Conservation (phyloP, 805 yeast species). For the Candida easanensis region DNA sequence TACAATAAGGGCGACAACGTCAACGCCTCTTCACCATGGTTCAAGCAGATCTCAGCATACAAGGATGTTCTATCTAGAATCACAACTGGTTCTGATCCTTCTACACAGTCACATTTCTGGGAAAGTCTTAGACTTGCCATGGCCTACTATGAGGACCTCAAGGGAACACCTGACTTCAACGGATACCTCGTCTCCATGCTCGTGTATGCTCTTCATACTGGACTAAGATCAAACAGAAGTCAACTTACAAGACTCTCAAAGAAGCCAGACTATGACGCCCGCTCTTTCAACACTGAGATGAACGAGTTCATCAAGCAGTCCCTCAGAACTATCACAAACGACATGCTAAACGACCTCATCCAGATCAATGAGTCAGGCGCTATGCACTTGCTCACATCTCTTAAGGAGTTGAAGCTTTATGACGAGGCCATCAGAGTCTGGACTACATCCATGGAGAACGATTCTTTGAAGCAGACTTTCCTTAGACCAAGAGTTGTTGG, state of each 20-base stretch:
- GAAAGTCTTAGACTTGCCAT: slow-evolving; percentile 49
- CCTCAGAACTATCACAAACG: slow-evolving; percentile 49
- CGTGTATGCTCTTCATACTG: slow-evolving; percentile 52
- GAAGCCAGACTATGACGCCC: slow-evolving; percentile 59
- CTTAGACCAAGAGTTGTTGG: slow-evolving; percentile 67
- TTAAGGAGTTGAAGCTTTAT: slow-evolving; percentile 56
- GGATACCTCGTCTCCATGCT: slow-evolving; percentile 45
- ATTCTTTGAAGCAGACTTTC: slow-evolving; percentile 41
- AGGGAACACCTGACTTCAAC: slow-evolving; percentile 45
- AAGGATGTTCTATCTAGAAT: slow-evolving; percentile 46
- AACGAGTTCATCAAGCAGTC: slow-evolving; percentile 48
- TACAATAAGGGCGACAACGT: slow-evolving; percentile 25
- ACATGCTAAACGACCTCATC: slow-evolving; percentile 43
- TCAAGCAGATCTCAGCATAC: slow-evolving; percentile 47
- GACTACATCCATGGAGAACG: slow-evolving; percentile 57
- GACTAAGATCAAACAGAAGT: slow-evolving; percentile 51
- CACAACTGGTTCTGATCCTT: slow-evolving; percentile 32
- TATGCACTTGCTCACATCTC: slow-evolving; percentile 54
- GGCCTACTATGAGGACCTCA: slow-evolving; percentile 46
- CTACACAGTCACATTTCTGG: slow-evolving; percentile 48
- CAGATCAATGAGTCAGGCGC: slow-evolving; percentile 50
- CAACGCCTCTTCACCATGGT: slow-evolving; percentile 40
- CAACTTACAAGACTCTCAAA: slow-evolving; percentile 53
- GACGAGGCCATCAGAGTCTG: slow-evolving; percentile 68
- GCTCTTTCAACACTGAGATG: slow-evolving; percentile 53